Base-by-base conservation (phyloP, 2,329 filamentous ascomycete genomes). In the Thelonectria blattea region DNA sequence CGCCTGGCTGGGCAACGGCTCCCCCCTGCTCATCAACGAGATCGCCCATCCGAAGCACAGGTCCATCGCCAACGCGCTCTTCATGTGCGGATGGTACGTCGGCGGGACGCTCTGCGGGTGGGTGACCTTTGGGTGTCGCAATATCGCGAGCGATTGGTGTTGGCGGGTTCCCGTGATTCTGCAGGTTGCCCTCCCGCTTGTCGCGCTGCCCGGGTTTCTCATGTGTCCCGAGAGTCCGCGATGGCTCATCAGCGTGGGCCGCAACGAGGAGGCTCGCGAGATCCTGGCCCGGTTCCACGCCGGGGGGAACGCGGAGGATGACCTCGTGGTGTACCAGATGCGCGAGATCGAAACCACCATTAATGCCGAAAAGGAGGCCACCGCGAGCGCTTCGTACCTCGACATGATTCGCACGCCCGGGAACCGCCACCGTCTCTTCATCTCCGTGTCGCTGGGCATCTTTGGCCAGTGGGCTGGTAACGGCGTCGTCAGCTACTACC, bases 231-330 rank as follows among this genome's bases (percentile, higher is more conserved):
- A 77, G 50, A 76, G 74, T 5, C 75, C 75, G 3, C 62, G 57
- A 48, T 72, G 68, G 58, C 70, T 75, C 6, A 63, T 75, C 34
- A 71, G 70, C 17, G 67, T 66, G 7, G 73, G 73, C 43, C 73
- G 69, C 22, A 67, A 68, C 30, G 73, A 74, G 18, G 71, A 77
- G 18, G 76, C 78, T 1, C 67, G 68, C 20, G 67, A 72, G 3
- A 72, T 79, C 15, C 72, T 79, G n/a, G 72, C 69, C 10, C 72
- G 71, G 15, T 78, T 76, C 45, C 79, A 80, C 45, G 73, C 78
- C 1, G 78, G 79, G 39, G 77, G 77, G 3, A 73, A 80, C 52
- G 63, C 66, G 0, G 61, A 69, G 7, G 50, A 78, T 22, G 73
- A 74, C 1, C 70, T 81, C 2, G 78, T 81, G 0, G 62, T 63